Evolutionary conservation across 163 green algal genomes (phyloP).

Genomic region (Prototheca wickerhamii): DNA sequence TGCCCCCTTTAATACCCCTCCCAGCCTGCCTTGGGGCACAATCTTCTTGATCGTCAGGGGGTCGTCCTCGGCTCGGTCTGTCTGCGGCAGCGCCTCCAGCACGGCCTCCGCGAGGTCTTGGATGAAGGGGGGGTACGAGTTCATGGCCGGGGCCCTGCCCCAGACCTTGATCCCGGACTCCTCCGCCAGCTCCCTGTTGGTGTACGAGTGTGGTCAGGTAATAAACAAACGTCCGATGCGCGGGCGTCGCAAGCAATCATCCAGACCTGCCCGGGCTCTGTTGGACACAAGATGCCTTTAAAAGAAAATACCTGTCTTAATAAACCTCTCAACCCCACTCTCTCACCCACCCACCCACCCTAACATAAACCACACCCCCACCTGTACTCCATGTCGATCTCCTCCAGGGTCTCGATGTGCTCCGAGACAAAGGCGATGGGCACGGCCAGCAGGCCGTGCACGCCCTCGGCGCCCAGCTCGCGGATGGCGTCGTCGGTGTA

Average conservation of each 20-base stretch:
- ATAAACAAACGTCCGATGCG: too few species aligned
- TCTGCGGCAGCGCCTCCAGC: conserved; percentile 75
- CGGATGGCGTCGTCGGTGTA: conserved; percentile 96
- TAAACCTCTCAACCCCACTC: not conserved
- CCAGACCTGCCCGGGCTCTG: too few species aligned
- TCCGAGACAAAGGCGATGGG: conserved; percentile 95
- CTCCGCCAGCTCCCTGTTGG: conserved; percentile 73
- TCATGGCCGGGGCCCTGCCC: conserved; percentile 93
- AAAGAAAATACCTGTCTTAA: too few species aligned
- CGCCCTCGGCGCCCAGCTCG: conserved; percentile 63
- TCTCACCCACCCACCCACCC: not conserved
- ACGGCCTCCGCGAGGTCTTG: conserved; percentile 90
- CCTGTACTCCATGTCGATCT: conserved; percentile 98
- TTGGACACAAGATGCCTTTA: too few species aligned
- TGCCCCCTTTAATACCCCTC: too few species aligned
- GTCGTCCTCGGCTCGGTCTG: too few species aligned
- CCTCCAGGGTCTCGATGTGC: conserved; percentile 99
- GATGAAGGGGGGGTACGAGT: conserved; percentile 90
- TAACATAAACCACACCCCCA: conserved; percentile 7
- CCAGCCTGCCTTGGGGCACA: too few species aligned
- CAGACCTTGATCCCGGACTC: conserved; percentile 81
- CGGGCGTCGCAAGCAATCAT: too few species aligned
- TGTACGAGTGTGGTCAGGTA: too few species aligned
- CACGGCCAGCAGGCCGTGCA: conserved; percentile 81
- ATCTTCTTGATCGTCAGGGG: too few species aligned